Evolutionary conservation across 257 asterid genomes (phyloP).

Genomic region (Nicotiana paniculata): DNA sequence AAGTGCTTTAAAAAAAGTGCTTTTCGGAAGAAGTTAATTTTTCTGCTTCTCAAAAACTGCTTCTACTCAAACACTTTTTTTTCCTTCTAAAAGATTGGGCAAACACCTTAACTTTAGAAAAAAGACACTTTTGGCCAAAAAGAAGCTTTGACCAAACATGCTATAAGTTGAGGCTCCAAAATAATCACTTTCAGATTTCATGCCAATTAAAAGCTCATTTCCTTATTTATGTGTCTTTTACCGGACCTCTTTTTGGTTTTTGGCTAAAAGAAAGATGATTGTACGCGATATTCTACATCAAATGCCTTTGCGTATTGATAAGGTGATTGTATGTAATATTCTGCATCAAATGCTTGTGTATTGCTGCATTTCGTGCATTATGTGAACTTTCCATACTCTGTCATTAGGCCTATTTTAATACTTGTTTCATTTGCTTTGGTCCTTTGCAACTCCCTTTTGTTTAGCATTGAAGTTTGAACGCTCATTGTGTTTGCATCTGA

Average conservation of each 20-base stretch:
- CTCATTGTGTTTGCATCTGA: not conserved
- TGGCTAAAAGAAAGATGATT: not conserved
- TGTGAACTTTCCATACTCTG: not conserved
- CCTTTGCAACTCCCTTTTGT: not conserved
- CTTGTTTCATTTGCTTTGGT: not conserved
- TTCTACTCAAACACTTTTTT: no score
- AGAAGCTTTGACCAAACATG: no score
- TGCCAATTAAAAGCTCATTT: not conserved
- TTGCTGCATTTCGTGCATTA: not conserved
- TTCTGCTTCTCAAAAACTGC: no score
- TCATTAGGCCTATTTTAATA: not conserved
- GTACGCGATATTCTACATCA: not conserved
- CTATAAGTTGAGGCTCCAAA: not conserved
- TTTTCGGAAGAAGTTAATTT: no score
- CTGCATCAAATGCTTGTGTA: not conserved
- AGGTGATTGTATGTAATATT: not conserved
- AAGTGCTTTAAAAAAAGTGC: no score
- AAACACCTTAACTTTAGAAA: no score
- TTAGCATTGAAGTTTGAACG: not conserved
- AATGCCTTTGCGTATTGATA: not conserved
- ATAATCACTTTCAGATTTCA: not conserved
- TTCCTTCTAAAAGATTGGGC: no score
- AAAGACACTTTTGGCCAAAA: no score
- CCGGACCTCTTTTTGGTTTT: not conserved
- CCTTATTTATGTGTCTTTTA: not conserved